Conservation (phyloP, 257 asterid species). For the Penstemon barbatus region DNA sequence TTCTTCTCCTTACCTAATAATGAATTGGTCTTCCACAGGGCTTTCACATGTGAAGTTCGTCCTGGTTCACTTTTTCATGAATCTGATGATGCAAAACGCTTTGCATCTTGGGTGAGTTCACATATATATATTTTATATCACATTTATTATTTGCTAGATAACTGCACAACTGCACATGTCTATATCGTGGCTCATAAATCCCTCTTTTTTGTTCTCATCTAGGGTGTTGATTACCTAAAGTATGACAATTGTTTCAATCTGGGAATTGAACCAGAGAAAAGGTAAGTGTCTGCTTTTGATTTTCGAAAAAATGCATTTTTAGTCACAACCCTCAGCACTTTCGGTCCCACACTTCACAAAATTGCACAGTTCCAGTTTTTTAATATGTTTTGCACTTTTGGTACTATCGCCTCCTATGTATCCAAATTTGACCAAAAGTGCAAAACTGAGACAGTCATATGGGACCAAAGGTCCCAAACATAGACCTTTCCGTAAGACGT, state of each 20-base stretch:
- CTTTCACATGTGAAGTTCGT: slow-evolving; percentile 79
- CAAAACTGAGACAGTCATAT: too few species aligned
- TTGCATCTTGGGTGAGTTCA: slow-evolving; percentile 91
- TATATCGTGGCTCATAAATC: slow-evolving; percentile 21
- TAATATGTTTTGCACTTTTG: too few species aligned
- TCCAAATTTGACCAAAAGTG: too few species aligned
- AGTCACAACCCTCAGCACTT: too few species aligned
- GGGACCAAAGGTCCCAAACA: too few species aligned
- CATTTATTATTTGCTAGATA: slow-evolving; percentile 2
- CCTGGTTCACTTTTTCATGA: slow-evolving; percentile 95
- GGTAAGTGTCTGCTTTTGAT: slow-evolving; percentile 43
- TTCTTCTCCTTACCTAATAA: slow-evolving; percentile 28
- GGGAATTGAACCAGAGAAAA: slow-evolving; percentile 74
- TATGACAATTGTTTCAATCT: slow-evolving; percentile 97
- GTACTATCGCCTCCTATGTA: too few species aligned
- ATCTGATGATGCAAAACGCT: slow-evolving; percentile 71
- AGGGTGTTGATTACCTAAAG: slow-evolving; percentile 94
- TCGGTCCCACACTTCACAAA: too few species aligned
- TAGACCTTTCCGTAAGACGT: too few species aligned
- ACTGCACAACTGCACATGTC: background rate
- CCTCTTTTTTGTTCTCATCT: slow-evolving; percentile 26
- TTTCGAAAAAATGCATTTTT: too few species aligned
- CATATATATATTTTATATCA: slow-evolving; percentile 6
- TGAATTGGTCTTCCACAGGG: slow-evolving; percentile 43
- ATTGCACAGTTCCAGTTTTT: too few species aligned